Evolutionary conservation across 495 filamentous ascomycete species (phyloP).

Genomic region (Penicillium silybi): DNA sequence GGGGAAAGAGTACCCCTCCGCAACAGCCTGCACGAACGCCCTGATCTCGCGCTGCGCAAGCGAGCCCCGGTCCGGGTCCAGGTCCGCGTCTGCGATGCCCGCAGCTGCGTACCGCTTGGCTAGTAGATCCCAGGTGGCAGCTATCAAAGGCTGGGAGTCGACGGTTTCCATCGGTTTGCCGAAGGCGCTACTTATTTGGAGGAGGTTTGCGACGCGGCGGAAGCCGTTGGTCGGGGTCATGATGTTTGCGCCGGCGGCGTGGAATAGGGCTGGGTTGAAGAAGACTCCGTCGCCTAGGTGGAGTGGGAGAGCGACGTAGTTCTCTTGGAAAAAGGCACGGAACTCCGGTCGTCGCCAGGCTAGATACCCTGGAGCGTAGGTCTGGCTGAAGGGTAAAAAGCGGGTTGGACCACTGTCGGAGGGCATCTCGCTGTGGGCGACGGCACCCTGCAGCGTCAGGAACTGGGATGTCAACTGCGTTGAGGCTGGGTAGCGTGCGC

Average conservation of each 20-base stretch:
- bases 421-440: constrained; percentile 56
- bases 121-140: constrained; percentile 38
- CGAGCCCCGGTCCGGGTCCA: constrained; percentile 19
- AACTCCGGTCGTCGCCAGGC: constrained; percentile 48
- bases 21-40: constrained; percentile 42
- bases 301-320: constrained; percentile 46
- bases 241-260: constrained; percentile 52
- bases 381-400: constrained; percentile 52
- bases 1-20: constrained; percentile 55
- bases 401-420: constrained; percentile 48
- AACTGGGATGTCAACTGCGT: constrained; percentile 45
- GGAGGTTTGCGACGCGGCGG: constrained; percentile 47
- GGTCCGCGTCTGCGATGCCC: constrained; percentile 19
- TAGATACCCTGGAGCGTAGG: constrained; percentile 46
- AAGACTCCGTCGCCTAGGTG: constrained; percentile 50
- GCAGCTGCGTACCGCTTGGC: constrained; percentile 29
- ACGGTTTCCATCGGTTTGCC: constrained; percentile 57
- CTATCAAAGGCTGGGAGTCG: constrained; percentile 42
- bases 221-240: constrained; percentile 30
- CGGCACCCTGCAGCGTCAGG: constrained; percentile 54
- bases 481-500: constrained; percentile 34
- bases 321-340: constrained; percentile 41
- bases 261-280: constrained; percentile 55
- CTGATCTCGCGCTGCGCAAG: constrained; percentile 12
- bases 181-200: constrained; percentile 53